Evolutionary conservation across 164 flowering plant genomes (phyloP).

Genomic region (Kalanchoe fedtschenkoi): DNA sequence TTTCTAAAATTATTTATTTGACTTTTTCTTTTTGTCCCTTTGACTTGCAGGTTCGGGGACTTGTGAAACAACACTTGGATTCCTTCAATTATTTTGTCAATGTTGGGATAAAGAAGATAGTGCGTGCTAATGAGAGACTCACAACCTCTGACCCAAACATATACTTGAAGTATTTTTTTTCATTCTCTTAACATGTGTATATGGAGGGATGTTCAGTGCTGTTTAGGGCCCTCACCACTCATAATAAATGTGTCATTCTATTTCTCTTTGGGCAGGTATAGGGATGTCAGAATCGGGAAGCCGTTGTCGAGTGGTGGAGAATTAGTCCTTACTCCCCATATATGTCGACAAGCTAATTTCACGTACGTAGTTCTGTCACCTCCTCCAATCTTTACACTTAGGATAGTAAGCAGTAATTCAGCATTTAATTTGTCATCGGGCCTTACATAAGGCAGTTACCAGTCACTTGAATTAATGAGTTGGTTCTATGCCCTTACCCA

Average conservation of each 20-base stretch:
- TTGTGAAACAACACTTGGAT: slow-evolving; percentile 91
- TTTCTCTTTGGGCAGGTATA: slow-evolving; percentile 33
- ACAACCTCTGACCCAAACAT: slow-evolving; percentile 27
- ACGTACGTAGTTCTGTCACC: slow-evolving; percentile 36
- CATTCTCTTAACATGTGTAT: neutral
- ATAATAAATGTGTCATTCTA: neutral
- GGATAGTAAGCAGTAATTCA: too few species aligned
- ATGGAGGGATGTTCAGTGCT: neutral
- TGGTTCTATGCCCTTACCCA: neutral
- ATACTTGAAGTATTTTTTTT: slow-evolving; percentile 34
- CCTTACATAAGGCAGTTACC: neutral
- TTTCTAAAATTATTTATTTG: neutral
- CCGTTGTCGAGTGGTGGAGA: slow-evolving; percentile 35
- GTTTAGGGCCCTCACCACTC: neutral
- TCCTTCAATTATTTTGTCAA: slow-evolving; percentile 77
- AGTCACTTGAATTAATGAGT: neutral
- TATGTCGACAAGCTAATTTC: slow-evolving; percentile 62
- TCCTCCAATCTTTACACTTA: neutral
- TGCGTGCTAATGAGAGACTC: slow-evolving; percentile 48
- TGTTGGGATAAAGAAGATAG: slow-evolving; percentile 62
- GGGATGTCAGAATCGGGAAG: slow-evolving; percentile 45
- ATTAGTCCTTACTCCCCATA: slow-evolving; percentile 46
- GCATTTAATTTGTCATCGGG: neutral
- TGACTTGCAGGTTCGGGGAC: slow-evolving; percentile 59
- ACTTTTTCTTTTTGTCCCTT: neutral